Evolutionary conservation across 2,329 filamentous ascomycete species (phyloP).

Genomic region (Volutella citrinella): DNA sequence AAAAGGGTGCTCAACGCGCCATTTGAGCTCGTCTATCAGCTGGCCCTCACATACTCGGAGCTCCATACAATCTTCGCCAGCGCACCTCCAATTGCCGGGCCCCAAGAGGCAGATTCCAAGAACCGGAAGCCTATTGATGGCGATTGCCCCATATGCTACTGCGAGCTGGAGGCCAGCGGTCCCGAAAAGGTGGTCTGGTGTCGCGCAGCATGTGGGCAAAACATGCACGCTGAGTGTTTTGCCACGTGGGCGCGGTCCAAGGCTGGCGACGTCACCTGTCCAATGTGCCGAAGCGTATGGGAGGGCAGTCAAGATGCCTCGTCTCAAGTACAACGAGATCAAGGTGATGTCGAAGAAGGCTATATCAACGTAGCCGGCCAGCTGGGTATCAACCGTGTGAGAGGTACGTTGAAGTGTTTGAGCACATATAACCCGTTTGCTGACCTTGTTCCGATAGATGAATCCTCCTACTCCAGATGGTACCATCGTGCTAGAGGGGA

Average conservation of each 20-base stretch:
- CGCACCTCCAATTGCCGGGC: conserved; percentile 48
- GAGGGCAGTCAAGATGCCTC: conserved; percentile 41
- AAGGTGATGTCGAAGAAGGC: conserved; percentile 45
- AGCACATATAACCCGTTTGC: not conserved
- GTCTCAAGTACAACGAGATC: conserved; percentile 41
- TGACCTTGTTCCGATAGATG: conserved; percentile 9
- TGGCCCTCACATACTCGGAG: conserved; percentile 57
- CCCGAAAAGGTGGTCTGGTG: conserved; percentile 47
- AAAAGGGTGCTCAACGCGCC: conserved; percentile 57
- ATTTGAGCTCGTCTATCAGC: conserved; percentile 56
- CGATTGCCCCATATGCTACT: conserved; percentile 58
- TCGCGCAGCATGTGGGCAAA: conserved; percentile 50
- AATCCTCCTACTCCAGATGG: conserved; percentile 14
- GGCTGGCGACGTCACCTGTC: conserved; percentile 49
- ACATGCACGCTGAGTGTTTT: conserved; percentile 53
- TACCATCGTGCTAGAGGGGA: too few relatives aligned
- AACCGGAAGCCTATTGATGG: conserved; percentile 49
- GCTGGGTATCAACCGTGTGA: conserved; percentile 52
- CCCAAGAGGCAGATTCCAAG: conserved; percentile 24
- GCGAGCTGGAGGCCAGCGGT: conserved; percentile 36
- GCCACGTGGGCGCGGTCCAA: conserved; percentile 52
- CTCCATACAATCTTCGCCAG: conserved; percentile 55
- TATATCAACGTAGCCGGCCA: conserved; percentile 62
- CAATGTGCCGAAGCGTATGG: conserved; percentile 60
- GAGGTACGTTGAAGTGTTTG: conserved; percentile 39